Conservation (phyloP, 2,329 filamentous ascomycete species). For the Aphanocladium album region DNA sequence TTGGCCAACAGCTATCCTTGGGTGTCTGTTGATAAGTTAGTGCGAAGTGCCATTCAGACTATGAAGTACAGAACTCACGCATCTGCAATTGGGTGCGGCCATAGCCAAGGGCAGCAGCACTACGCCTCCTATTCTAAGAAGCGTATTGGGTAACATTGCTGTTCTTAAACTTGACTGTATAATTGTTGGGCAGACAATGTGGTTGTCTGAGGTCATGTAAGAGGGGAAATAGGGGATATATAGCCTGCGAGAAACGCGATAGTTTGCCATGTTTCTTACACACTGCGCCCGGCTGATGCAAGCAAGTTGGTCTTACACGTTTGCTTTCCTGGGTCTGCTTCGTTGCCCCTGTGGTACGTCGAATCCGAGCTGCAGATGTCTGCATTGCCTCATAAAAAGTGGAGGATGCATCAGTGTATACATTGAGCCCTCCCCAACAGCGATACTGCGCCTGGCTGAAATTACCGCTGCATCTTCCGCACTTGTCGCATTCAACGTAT, state of each 20-base stretch:
- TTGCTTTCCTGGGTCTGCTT: neutral
- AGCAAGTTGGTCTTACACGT: neutral
- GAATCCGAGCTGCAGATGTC: neutral
- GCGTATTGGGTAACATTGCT: neutral
- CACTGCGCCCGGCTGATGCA: neutral
- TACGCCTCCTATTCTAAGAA: neutral
- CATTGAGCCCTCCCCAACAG: neutral
- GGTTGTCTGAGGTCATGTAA: no score
- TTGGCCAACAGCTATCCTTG: constrained; percentile 44
- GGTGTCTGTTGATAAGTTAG: neutral
- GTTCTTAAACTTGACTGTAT: neutral
- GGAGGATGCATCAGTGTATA: neutral
- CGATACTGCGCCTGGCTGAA: neutral
- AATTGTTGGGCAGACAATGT: no score
- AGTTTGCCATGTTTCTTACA: neutral
- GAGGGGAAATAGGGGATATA: neutral
- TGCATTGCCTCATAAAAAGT: neutral
- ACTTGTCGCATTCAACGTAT: neutral
- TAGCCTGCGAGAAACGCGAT: no score
- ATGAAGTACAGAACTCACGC: neutral
- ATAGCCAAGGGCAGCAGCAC: neutral
- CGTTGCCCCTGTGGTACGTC: neutral
- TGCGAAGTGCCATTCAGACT: neutral
- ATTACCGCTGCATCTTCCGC: neutral
- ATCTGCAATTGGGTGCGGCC: neutral